Conservation (phyloP, 2,329 filamentous ascomycete species). For the Clarireedia paspali region DNA sequence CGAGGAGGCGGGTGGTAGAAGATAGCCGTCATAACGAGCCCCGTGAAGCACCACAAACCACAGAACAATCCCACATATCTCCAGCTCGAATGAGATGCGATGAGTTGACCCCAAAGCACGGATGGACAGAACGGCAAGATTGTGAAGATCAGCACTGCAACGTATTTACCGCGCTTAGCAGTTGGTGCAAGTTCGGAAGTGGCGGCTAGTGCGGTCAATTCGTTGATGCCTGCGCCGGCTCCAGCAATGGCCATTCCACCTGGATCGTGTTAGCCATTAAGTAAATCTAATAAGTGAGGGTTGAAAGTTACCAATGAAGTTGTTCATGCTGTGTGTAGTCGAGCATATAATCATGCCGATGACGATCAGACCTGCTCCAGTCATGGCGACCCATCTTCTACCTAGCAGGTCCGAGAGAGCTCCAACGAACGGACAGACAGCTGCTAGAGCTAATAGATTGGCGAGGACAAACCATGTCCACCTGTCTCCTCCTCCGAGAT, state of each 20-base stretch:
- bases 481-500: conserved; percentile 45
- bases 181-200: conserved; percentile 62
- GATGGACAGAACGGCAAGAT: conserved; percentile 55
- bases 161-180: conserved; percentile 52
- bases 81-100: conserved; percentile 41
- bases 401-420: conserved; percentile 57
- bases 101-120: conserved; percentile 51
- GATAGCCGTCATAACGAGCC: conserved; percentile 41
- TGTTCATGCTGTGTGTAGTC: conserved; percentile 50
- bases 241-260: conserved; percentile 48
- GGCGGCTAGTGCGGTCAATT: conserved; percentile 59
- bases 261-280: conserved; percentile 19
- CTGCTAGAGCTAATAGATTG: conserved; percentile 48
- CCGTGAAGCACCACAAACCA: conserved; percentile 43
- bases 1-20: conserved; percentile 48
- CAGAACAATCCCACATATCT: conserved; percentile 47
- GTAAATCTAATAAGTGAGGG: no score
- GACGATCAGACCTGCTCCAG: conserved; percentile 45
- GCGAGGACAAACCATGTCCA: conserved; percentile 33
- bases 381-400: conserved; percentile 49
- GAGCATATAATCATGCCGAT: conserved; percentile 53
- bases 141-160: conserved; percentile 50
- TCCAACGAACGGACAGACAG: conserved; percentile 57
- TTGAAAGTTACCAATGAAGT: conserved; percentile 45
- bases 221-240: conserved; percentile 58